phyloP scores from a whole-genome alignment of 2,329 filamentous ascomycete genomes.

The Epichloe gansuensis region DNA sequence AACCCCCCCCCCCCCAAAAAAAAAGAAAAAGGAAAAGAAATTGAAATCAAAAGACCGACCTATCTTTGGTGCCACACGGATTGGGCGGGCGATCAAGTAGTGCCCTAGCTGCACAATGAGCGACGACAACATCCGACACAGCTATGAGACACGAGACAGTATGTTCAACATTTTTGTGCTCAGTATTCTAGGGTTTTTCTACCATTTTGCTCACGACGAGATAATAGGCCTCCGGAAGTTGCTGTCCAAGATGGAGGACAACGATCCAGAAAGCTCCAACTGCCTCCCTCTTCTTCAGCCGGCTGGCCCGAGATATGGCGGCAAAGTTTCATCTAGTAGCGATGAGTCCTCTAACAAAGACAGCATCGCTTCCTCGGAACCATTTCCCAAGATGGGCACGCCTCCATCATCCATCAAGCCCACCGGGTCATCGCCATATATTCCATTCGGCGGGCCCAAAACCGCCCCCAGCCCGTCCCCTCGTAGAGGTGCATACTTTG shows the following conservation, averaged over 20 bases:
- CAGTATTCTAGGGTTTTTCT: not conserved
- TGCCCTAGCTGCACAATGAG: conserved; percentile 1
- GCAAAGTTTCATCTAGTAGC: not conserved
- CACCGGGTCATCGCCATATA: not conserved
- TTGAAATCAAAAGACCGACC: not conserved
- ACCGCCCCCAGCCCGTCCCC: not conserved
- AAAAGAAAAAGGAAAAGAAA: no score
- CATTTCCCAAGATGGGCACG: not conserved
- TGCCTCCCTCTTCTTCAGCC: not conserved
- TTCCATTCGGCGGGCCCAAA: not conserved
- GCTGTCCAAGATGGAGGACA: not conserved
- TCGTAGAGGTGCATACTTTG: no score
- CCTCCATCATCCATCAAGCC: not conserved
- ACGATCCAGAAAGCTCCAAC: not conserved
- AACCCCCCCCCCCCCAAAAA: no score
- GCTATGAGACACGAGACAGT: conserved; percentile 1
- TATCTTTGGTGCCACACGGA: not conserved
- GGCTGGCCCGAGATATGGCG: not conserved
- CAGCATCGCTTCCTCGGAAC: not conserved
- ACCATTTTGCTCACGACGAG: not conserved
- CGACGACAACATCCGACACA: not conserved
- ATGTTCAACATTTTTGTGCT: not conserved
- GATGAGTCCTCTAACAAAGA: not conserved
- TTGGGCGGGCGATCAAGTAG: not conserved
- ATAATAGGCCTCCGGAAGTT: not conserved